phyloP scores from a whole-genome alignment of 345 rosid genomes.

The Capsella bursapastoris region DNA sequence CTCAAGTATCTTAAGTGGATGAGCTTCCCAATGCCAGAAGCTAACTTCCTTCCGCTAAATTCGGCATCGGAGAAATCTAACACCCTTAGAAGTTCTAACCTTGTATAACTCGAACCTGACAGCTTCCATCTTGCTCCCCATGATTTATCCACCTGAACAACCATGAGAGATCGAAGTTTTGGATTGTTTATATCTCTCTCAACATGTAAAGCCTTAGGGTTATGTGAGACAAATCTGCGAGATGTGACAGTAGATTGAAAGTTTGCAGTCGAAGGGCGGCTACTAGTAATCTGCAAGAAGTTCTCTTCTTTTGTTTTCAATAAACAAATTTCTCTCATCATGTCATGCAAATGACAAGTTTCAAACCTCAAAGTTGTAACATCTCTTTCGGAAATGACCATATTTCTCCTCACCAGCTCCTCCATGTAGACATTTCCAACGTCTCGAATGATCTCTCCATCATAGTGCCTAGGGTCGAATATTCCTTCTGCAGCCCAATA shows the following conservation, averaged over 20 bases:
- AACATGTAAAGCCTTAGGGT: neutral
- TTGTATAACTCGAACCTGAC: neutral
- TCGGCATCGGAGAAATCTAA: slow-evolving; percentile 34
- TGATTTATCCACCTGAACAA: neutral
- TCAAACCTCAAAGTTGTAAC: neutral
- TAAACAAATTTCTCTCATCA: slow-evolving; percentile 39
- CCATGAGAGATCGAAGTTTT: slow-evolving; percentile 4
- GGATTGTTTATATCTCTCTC: neutral
- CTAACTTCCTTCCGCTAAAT: slow-evolving; percentile 9
- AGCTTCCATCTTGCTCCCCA: neutral
- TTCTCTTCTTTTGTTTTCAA: slow-evolving; percentile 28
- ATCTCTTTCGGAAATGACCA: slow-evolving; percentile 41
- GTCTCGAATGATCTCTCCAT: slow-evolving; percentile 31
- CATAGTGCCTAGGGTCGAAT: neutral
- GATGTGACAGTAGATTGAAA: neutral
- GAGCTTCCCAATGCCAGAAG: slow-evolving; percentile 38
- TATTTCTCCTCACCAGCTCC: slow-evolving; percentile 37
- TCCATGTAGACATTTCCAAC: slow-evolving; percentile 35
- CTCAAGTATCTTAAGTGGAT: slow-evolving; percentile 41
- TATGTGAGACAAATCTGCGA: slow-evolving; percentile 34
- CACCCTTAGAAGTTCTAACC: slow-evolving; percentile 38
- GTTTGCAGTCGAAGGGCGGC: rapidly evolving
- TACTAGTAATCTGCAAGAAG: neutral
- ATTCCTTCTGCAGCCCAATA: slow-evolving; percentile 54
- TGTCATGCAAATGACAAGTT: slow-evolving; percentile 18